phyloP scores from a whole-genome alignment of 2,329 filamentous ascomycete genomes.

The Fusarium protoensiforme region DNA sequence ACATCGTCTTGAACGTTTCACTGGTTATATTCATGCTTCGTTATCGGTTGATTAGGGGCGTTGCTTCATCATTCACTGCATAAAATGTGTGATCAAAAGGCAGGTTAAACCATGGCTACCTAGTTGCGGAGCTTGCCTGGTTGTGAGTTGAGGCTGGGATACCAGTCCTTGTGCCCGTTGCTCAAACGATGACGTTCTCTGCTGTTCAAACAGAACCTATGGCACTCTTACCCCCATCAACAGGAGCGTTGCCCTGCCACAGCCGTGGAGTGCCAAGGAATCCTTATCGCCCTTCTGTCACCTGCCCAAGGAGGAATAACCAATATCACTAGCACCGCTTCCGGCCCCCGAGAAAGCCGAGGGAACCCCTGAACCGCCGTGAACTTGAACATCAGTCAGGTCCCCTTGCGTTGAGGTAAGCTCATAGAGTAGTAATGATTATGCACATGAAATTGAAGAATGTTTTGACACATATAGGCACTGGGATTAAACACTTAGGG shows the following conservation, averaged over 20 bases:
- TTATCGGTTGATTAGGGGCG: neutral
- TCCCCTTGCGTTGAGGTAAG: neutral
- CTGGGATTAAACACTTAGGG: neutral
- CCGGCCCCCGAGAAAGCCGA: too few species aligned
- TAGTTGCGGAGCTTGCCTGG: neutral
- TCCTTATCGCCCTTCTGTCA: neutral
- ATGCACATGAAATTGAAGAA: neutral
- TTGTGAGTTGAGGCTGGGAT: neutral
- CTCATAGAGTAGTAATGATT: neutral
- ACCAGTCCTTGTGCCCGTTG: neutral
- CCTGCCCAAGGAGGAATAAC: too few species aligned
- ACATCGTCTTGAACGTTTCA: neutral
- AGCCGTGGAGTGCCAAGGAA: neutral
- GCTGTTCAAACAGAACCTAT: neutral
- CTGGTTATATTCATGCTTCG: neutral
- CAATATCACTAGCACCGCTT: too few species aligned
- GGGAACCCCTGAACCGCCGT: neutral
- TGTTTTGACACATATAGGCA: neutral
- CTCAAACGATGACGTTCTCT: neutral
- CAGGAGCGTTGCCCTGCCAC: neutral
- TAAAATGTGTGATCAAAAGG: neutral
- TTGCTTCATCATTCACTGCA: neutral
- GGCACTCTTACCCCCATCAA: neutral
- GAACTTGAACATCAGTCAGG: neutral
- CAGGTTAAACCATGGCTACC: neutral